Evolutionary conservation across 106 monocot genomes (phyloP).

Genomic region (Allium sativum): DNA sequence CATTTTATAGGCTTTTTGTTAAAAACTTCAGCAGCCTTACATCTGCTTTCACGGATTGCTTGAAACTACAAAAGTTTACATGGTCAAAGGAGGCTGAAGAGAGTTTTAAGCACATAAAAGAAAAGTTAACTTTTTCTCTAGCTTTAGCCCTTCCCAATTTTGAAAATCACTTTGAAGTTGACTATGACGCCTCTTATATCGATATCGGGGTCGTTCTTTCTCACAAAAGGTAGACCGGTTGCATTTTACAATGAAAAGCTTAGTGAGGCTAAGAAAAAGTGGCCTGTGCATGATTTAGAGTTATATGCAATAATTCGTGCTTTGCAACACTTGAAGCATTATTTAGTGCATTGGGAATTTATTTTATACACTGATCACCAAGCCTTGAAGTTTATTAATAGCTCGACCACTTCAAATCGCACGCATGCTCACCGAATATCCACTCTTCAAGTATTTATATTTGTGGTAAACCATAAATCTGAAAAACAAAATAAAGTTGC

Average conservation of each 20-base stretch:
- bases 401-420: neutral
- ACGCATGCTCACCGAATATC: neutral
- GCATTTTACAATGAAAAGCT: slow-evolving; percentile 4
- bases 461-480: neutral
- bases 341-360: neutral
- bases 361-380: neutral
- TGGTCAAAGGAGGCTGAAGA: neutral
- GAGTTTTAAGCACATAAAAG: neutral
- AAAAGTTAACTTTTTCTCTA: neutral
- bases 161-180: slow-evolving; percentile 2
- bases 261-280: neutral
- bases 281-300: neutral
- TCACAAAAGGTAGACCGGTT: neutral
- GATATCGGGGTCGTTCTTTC: neutral
- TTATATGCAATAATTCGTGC: neutral
- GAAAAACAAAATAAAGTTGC: neutral
- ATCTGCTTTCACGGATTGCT: neutral
- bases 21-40: neutral
- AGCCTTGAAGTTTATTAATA: neutral
- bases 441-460: too few relatives aligned
- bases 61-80: neutral
- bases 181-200: neutral
- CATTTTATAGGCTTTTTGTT: neutral
- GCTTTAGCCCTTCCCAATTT: neutral
- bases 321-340: neutral